Evolutionary conservation across 2,329 filamentous ascomycete genomes (phyloP).

Genomic region (Zopfia rhizophila): DNA sequence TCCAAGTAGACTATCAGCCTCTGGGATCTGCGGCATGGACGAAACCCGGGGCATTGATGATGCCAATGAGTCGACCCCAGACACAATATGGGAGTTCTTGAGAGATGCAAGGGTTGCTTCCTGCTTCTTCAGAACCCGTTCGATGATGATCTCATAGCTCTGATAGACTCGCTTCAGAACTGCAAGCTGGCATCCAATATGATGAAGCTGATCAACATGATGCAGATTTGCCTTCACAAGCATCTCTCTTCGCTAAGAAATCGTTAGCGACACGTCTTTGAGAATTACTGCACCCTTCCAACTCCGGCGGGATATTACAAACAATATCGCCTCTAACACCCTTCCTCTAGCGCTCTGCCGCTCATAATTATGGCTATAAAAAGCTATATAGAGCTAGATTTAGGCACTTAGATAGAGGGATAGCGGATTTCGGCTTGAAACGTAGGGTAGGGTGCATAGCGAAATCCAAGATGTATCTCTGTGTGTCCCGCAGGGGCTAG

Average conservation of each 20-base stretch:
- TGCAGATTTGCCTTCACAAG: constrained; percentile 60
- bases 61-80: constrained; percentile 40
- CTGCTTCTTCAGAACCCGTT: constrained; percentile 64
- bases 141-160: constrained; percentile 69
- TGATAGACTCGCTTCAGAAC: constrained; percentile 70
- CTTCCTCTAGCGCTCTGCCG: no score
- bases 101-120: constrained; percentile 55
- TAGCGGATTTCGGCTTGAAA: no score
- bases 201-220: constrained; percentile 65
- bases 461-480: no score
- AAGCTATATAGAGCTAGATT: no score
- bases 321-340: no score
- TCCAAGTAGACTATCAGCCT: constrained; percentile 54
- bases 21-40: constrained; percentile 33
- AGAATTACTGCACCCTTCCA: no score
- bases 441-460: no score
- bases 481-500: constrained; percentile 42
- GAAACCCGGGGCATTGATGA: constrained; percentile 32
- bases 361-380: no score
- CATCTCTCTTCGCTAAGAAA: constrained; percentile 62
- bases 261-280: constrained; percentile 5
- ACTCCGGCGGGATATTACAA: no score
- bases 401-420: no score
- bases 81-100: constrained; percentile 55
- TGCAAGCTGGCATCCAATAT: constrained; percentile 69